Evolutionary conservation across 768 basidiomycete genomes (phyloP).

Genomic region (Phanerodontia chrysosporium): DNA sequence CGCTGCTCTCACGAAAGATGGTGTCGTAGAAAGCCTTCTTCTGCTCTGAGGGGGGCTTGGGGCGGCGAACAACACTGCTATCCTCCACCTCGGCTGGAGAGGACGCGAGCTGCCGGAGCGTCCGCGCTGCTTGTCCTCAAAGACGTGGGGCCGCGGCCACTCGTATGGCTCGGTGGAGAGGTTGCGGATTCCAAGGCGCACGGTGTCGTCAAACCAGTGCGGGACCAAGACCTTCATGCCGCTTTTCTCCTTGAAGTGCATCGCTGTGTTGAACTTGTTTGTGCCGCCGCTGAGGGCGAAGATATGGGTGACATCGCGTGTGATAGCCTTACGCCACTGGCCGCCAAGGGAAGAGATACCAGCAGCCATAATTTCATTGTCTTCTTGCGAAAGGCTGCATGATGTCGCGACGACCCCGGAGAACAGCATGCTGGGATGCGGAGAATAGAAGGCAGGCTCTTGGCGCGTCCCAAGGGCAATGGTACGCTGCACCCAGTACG

Average conservation of each 20-base stretch:
- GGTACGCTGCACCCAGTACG: slow-evolving; percentile 70
- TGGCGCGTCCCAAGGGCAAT: slow-evolving; percentile 54
- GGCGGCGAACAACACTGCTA: slow-evolving; percentile 25
- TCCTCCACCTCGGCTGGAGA: slow-evolving; percentile 21
- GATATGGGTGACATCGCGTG: slow-evolving; percentile 84
- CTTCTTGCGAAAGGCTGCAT: slow-evolving; percentile 58
- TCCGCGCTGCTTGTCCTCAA: slow-evolving; percentile 18
- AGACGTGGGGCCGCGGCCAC: slow-evolving; percentile 68
- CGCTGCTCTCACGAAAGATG: slow-evolving; percentile 20
- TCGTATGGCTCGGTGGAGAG: slow-evolving; percentile 55
- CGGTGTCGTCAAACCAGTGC: slow-evolving; percentile 87
- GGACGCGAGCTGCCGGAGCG: slow-evolving; percentile 22
- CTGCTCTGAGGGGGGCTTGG: slow-evolving; percentile 24
- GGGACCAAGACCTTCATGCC: slow-evolving; percentile 73
- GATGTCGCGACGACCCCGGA: slow-evolving; percentile 77
- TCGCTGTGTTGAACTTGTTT: slow-evolving; percentile 39
- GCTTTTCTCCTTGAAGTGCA: slow-evolving; percentile 56
- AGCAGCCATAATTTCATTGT: slow-evolving; percentile 69
- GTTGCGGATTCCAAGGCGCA: slow-evolving; percentile 44
- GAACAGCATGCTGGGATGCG: slow-evolving; percentile 75
- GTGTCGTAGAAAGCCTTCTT: slow-evolving; percentile 34
- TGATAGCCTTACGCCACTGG: slow-evolving; percentile 72
- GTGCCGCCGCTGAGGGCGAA: slow-evolving; percentile 54
- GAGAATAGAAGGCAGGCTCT: slow-evolving; percentile 62
- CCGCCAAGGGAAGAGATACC: slow-evolving; percentile 78